Conservation (phyloP, 768 basidiomycete genomes). For the Megacollybia marginata region DNA sequence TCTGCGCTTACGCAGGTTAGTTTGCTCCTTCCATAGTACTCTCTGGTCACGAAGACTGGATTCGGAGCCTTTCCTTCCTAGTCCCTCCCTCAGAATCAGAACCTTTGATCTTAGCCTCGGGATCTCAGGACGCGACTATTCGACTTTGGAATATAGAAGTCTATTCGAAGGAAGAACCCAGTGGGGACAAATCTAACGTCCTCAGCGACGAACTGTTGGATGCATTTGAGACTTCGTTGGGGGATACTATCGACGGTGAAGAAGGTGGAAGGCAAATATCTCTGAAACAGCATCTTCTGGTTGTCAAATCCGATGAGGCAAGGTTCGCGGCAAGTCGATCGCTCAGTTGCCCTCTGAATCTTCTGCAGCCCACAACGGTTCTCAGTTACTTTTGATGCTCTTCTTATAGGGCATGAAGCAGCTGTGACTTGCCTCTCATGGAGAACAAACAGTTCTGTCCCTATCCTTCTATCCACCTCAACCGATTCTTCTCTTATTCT, state of each 20-base stretch:
- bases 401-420: conserved; percentile 94
- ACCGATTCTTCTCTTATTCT: conserved; percentile 93
- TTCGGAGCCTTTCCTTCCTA: conserved; percentile 72
- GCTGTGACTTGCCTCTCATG: conserved; percentile 86
- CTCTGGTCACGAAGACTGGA: conserved; percentile 94
- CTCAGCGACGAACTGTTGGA: conserved; percentile 76
- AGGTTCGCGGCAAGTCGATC: conserved; percentile 23
- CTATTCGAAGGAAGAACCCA: conserved; percentile 25
- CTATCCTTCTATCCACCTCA: conserved; percentile 80
- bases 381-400: conserved; percentile 85
- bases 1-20: conserved; percentile 21
- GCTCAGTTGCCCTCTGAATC: conserved; percentile 1
- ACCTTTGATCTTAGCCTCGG: conserved; percentile 78
- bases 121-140: conserved; percentile 91
- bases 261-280: conserved; percentile 85
- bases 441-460: conserved; percentile 36
- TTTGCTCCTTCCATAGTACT: conserved; percentile 54
- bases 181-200: conserved; percentile 9
- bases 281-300: conserved; percentile 76
- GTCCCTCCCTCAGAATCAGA: conserved; percentile 22
- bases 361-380: conserved; percentile 38
- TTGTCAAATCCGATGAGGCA: conserved; percentile 42
- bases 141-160: conserved; percentile 84
- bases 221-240: conserved; percentile 79
- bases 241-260: conserved; percentile 60